Evolutionary conservation across 1,284 basidiomycete genomes (phyloP), one percentile per base, ranked within the genome.

Genomic region (Cerrena zonata): DNA sequence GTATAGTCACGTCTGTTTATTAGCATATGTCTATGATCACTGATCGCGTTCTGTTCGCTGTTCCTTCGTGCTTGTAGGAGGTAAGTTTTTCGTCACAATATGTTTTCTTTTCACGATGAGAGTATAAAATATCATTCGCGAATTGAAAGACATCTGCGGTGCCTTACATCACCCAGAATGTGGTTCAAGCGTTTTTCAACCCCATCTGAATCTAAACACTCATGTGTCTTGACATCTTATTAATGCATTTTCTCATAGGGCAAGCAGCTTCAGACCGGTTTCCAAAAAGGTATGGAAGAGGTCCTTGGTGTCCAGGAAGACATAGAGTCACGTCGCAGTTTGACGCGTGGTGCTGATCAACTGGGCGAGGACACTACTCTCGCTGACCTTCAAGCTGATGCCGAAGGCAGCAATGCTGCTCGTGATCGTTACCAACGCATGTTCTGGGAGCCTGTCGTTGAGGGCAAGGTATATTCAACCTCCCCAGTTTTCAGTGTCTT

Each of bases 361-460:
- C 57, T 67, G 24, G 58, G 61, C 12, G 56, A 63, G 38, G 74
- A 83, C 53, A 73, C 75, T 15, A 69, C 72, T 3, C 73, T 78
- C 57, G 83, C 84, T 1, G 86, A 89, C 59, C 61, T 68, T 27
- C 72, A 85, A 34, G 78, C 82, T 48, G 72, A 83, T 56, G 71
- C 69, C 5, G 78, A 80, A 56, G 72, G 75, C 4, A 75, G 79
- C 54, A 75, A 83, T 55, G 70, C 69, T 50, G 77, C 77, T 34
- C 77, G 83, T 26, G 75, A 80, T 53, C 77, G 84, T 13, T 88
- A 88, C 61, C 79, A 84, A 57, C 76, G 82, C 34, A 68, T 80
- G 47, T 88, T 85, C 65, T 89, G 86, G 84, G 86, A 89, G 63
- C 78, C 82, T 42, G 75, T 82, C 26, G 72, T 73, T 12, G 86